phyloP scores from a whole-genome alignment of 768 basidiomycete species.

The Boletus subparvulus region DNA sequence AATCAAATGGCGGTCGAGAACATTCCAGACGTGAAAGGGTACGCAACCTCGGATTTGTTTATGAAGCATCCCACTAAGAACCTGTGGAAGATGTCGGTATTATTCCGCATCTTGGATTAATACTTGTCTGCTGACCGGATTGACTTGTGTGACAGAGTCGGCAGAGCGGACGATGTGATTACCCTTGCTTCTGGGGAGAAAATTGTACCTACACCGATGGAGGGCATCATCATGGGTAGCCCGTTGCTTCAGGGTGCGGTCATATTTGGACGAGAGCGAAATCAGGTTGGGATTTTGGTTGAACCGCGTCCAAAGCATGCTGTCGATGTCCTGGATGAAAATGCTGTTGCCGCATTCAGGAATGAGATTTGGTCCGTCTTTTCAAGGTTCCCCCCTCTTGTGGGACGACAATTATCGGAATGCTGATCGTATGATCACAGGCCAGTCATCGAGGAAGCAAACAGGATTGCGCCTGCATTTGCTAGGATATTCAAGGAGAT shows the following conservation, averaged over 20 bases:
- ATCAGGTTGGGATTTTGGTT: neutral
- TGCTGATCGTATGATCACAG: neutral
- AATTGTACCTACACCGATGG: neutral
- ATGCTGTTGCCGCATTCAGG: neutral
- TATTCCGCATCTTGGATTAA: neutral
- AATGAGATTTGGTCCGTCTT: neutral
- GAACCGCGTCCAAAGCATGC: neutral
- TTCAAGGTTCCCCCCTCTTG: neutral
- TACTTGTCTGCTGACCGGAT: neutral
- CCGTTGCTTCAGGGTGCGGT: neutral
- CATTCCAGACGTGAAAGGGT: constrained; percentile 39
- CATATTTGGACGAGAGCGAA: neutral
- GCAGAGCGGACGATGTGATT: constrained; percentile 22
- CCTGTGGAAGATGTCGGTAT: constrained; percentile 36
- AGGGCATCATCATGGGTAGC: neutral
- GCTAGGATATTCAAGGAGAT: neutral
- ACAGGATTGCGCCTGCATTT: neutral
- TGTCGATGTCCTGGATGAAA: neutral
- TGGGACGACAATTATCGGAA: too few species aligned
- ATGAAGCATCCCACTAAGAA: constrained; percentile 44
- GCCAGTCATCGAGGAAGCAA: neutral
- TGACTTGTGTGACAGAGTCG: constrained; percentile 28
- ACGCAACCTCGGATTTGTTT: constrained; percentile 45
- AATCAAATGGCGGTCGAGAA: constrained; percentile 30
- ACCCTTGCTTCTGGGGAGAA: neutral